A percentile compares a stretch with the other conserved stretches of the same genome.
phyloP scores from a whole-genome alignment of 176 grass and related monocot species.

The Melocanna baccifera region DNA sequence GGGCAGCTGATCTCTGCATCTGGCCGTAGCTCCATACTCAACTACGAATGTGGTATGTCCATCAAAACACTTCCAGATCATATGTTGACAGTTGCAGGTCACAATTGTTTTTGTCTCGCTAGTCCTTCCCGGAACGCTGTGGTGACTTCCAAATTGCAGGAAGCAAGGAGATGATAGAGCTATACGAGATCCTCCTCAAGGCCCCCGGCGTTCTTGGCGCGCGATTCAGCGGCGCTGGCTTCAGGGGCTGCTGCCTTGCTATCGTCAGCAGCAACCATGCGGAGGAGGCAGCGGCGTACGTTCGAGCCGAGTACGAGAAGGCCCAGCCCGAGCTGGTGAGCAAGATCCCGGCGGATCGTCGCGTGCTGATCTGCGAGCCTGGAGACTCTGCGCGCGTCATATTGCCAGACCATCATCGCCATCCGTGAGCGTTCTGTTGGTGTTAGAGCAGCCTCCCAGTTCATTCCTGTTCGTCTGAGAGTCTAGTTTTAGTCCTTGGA shows the following conservation, averaged over 20 bases:
- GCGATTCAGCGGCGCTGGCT: constrained; percentile 92
- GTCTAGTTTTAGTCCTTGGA: neutral
- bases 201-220: constrained; percentile 78
- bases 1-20: constrained; percentile 71
- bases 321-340: constrained; percentile 65
- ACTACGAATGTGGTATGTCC: constrained; percentile 83
- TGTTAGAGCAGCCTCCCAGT: neutral
- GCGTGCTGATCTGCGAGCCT: constrained; percentile 73
- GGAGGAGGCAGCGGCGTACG: constrained; percentile 62
- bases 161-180: constrained; percentile 87
- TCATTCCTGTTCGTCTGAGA: neutral
- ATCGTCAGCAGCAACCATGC: constrained; percentile 46
- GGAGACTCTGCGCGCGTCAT: constrained; percentile 59
- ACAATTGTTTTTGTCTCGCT: neutral
- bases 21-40: constrained; percentile 85
- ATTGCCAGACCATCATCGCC: constrained; percentile 3
- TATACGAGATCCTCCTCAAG: constrained; percentile 88
- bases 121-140: neutral
- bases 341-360: constrained; percentile 50
- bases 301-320: constrained; percentile 58
- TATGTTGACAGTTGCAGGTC: neutral
- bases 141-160: constrained; percentile 28
- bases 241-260: constrained; percentile 92
- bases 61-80: constrained; percentile 1
- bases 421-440: neutral